Base-by-base conservation (phyloP, 1,284 basidiomycete species). In the Trichosporon sp. region DNA sequence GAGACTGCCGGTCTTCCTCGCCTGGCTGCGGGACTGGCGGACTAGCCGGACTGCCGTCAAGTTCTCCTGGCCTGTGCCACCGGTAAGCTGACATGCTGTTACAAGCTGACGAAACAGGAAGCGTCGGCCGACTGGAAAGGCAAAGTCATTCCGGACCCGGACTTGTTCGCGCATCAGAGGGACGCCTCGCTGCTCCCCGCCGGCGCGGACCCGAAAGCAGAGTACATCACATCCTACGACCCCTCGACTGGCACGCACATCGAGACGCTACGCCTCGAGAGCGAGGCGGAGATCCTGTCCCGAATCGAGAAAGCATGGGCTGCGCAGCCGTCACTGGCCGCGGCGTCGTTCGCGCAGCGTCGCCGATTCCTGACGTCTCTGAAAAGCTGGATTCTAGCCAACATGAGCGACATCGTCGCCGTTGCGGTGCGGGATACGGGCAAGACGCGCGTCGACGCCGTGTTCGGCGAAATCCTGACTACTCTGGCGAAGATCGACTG, bases 371-470 rank as follows among this genome's bases (percentile, higher is more conserved):
- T 98, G 71, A 84, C 90, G 34, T 95, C 90, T 70, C 78, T 99
- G 70, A 85, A 92, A 71, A 89, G 89, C 67, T 99, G 95, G 95
- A 83, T 95, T 13, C 86, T 95, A 29, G 86, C 89, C 19, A 75
- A 78, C 64, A 75, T 93, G 81, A 89, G 95, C 64, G 81, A 82
- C 21, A 92, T 94, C 71, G 91, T 91, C 7, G 84, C 88, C 56
- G 90, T 96, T n/a, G 92, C 92, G 34, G 92, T 91, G 74, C 84
- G 95, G 36, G 95, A 99, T 79, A 94, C 93, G 0, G 95, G 95
- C 64, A 99, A 98, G 83, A 98, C 95, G 33, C 83, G 93, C 73
- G 84, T 95, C 65, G 93, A 95, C 70, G 92, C 92, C 54, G 88
- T 90, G 1, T 84, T 95, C 56, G 93, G 93, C 46, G 93, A 95